A percentile compares a stretch with the other conserved stretches of the same genome.
phyloP scores from a whole-genome alignment of 108 stramenopile species.

The Licmophora abbreviata region DNA sequence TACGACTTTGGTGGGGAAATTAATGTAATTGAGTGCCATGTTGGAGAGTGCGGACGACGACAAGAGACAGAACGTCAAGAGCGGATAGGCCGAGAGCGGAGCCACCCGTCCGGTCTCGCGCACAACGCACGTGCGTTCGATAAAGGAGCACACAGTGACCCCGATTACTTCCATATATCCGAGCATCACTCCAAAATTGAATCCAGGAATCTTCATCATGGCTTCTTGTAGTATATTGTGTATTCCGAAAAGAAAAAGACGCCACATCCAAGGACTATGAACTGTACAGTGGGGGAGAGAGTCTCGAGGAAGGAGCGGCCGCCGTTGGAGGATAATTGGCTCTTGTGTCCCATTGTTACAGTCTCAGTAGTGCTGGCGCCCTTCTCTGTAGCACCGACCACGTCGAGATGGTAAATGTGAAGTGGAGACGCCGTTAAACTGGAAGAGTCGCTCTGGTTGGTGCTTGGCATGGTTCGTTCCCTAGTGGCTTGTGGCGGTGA shows the following conservation, averaged over 20 bases:
- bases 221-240: constrained; percentile 89
- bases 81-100: constrained; percentile 72
- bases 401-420: too few species aligned
- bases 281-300: constrained; percentile 17
- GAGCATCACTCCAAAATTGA: constrained; percentile 85
- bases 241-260: constrained; percentile 88
- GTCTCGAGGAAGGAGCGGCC: neutral
- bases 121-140: constrained; percentile 50
- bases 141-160: constrained; percentile 66
- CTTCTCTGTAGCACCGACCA: too few species aligned
- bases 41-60: constrained; percentile 86
- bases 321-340: neutral
- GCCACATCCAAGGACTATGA: constrained; percentile 21
- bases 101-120: constrained; percentile 57
- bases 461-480: too few species aligned
- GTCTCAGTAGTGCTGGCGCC: too few species aligned
- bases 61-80: constrained; percentile 74
- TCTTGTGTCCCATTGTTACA: neutral
- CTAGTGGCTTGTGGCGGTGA: too few species aligned
- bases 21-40: constrained; percentile 90
- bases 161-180: constrained; percentile 94
- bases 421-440: too few species aligned
- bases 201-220: constrained; percentile 80
- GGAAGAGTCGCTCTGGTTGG: too few species aligned
- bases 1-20: constrained; percentile 94